A percentile compares a stretch with the other conserved stretches of the same genome.
phyloP scores from a whole-genome alignment of 768 basidiomycete species.

The Pleurotus djamor region DNA sequence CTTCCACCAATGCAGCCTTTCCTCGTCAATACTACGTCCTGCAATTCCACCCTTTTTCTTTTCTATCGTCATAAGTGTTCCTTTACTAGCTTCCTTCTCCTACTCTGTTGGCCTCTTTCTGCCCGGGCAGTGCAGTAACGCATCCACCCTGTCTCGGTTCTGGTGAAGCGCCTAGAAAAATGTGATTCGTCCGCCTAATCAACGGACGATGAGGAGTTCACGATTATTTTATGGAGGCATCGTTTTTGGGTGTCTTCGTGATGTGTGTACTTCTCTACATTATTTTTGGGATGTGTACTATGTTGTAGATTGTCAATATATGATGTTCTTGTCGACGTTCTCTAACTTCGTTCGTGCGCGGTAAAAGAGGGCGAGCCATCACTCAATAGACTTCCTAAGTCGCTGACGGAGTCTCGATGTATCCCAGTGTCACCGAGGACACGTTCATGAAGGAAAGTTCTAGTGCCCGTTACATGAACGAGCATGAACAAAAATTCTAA shows the following conservation, averaged over 20 bases:
- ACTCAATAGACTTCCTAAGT: too few relatives aligned
- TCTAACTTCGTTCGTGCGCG: background rate
- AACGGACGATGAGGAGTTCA: conserved; percentile 47
- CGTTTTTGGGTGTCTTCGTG: conserved; percentile 27
- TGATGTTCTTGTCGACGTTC: background rate
- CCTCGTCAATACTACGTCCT: too few relatives aligned
- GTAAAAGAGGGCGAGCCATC: too few relatives aligned
- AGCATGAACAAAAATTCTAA: too few relatives aligned
- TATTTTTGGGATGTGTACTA: background rate
- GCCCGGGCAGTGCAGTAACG: conserved; percentile 66
- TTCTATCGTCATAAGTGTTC: background rate
- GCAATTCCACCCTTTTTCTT: too few relatives aligned
- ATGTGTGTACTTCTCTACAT: conserved; percentile 30
- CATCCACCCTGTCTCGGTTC: conserved; percentile 75
- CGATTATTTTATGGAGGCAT: conserved; percentile 30
- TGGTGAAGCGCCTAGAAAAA: conserved; percentile 72
- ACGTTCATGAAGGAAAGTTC: too few relatives aligned
- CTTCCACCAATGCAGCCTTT: too few relatives aligned
- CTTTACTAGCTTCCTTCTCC: background rate
- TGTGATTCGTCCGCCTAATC: conserved; percentile 50
- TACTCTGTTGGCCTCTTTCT: conserved; percentile 57
- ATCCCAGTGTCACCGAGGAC: too few relatives aligned
- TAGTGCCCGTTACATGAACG: too few relatives aligned
- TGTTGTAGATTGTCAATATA: background rate
- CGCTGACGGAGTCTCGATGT: too few relatives aligned